Evolutionary conservation across 768 basidiomycete genomes (phyloP).

Genomic region (Russula sp.): DNA sequence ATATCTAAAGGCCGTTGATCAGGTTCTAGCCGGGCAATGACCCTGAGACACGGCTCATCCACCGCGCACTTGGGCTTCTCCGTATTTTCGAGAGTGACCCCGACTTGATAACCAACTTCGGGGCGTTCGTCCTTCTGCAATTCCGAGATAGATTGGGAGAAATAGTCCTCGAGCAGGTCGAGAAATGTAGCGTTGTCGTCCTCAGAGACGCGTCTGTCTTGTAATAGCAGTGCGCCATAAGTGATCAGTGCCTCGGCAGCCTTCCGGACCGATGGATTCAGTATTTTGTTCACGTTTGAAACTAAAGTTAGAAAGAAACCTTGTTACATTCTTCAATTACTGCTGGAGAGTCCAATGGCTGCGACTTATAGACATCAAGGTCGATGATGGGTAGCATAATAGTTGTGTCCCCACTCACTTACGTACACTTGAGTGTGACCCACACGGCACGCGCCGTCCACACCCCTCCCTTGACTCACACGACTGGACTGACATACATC

Average conservation of each 20-base stretch:
- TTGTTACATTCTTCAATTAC: conserved; percentile 61
- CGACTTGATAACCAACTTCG: conserved; percentile 86
- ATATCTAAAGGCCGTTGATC: conserved; percentile 83
- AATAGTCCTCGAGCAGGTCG: conserved; percentile 92
- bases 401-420: not conserved
- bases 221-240: conserved; percentile 82
- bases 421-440: not conserved
- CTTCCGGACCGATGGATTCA: conserved; percentile 33
- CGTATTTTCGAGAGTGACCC: conserved; percentile 94
- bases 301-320: conserved; percentile 33
- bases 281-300: not conserved
- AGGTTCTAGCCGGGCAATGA: conserved; percentile 73
- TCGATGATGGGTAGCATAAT: conserved; percentile 63
- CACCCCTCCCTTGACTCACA: conserved; percentile 10
- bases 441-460: not conserved
- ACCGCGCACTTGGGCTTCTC: conserved; percentile 86
- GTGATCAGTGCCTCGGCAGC: conserved; percentile 75
- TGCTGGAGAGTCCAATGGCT: conserved; percentile 39
- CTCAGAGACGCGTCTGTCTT: conserved; percentile 79
- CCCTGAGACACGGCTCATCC: conserved; percentile 71
- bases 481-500: not conserved
- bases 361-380: conserved; percentile 62
- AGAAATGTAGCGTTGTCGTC: conserved; percentile 78
- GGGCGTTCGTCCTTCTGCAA: conserved; percentile 77
- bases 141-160: conserved; percentile 57